A percentile compares a stretch with the other conserved stretches of the same genome.
phyloP scores from a whole-genome alignment of 2,329 filamentous ascomycete genomes.

The Stagonosporopsis rhizophila region DNA sequence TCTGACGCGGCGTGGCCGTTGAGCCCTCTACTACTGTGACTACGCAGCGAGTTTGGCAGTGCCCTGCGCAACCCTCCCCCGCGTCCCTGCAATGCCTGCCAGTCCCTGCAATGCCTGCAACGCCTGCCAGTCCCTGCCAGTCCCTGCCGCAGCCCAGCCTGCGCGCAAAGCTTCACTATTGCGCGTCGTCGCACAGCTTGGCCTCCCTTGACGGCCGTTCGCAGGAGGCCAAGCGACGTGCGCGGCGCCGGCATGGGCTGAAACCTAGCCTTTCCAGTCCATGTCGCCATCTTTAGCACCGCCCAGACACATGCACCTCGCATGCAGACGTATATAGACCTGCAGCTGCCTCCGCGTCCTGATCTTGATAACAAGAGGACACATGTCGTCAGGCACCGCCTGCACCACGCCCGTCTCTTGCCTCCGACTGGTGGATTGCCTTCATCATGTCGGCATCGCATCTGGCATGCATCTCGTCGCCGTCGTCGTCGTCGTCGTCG shows the following conservation, averaged over 20 bases:
- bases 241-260: constrained; percentile 17
- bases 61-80: neutral
- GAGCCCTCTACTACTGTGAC: neutral
- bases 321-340: constrained; percentile 1
- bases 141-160: neutral
- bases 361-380: constrained; percentile 2
- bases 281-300: constrained; percentile 9
- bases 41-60: no score
- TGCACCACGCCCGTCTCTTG: no score
- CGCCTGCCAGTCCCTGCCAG: neutral
- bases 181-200: constrained; percentile 4
- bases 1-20: constrained; percentile 3
- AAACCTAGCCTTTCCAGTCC: constrained; percentile 11
- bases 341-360: constrained; percentile 3
- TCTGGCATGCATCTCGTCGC: neutral
- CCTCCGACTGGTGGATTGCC: constrained; percentile 6
- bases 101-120: neutral
- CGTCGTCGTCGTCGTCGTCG: neutral
- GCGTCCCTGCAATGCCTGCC: neutral
- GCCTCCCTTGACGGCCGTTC: constrained; percentile 14
- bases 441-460: neutral
- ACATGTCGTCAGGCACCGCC: constrained; percentile 6
- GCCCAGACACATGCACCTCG: neutral
- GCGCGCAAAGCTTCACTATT: neutral
- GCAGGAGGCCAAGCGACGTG: constrained; percentile 11